Percentiles rank a stretch among this genome's conserved stretches.
These are phyloP conservation scores for Saururus chinensis DNA, from an alignment of 164 flowering plant genomes.

Conservation along the genomic window DNA sequence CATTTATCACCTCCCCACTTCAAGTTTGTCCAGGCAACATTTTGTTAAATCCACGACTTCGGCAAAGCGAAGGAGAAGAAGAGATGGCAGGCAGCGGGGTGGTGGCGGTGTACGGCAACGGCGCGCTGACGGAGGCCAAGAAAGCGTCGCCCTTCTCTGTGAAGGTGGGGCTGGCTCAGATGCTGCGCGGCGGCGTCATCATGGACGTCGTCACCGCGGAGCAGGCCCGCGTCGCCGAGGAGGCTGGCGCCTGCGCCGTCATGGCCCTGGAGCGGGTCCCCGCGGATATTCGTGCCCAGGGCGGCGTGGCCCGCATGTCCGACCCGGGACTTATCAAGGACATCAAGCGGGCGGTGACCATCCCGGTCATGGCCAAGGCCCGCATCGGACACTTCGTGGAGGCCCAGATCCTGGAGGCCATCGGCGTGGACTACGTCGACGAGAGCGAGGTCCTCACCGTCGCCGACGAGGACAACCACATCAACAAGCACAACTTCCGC, in stretches of 20 bases:
- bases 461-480: slow-evolving; percentile 26
- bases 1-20: not conserved
- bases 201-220: slow-evolving; percentile 34
- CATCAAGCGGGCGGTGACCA: slow-evolving; percentile 25
- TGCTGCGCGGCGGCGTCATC: slow-evolving; percentile 36
- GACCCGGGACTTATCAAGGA: slow-evolving; percentile 31
- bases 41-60: no score
- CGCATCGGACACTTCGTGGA: slow-evolving; percentile 29
- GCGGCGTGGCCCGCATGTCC: slow-evolving; percentile 33
- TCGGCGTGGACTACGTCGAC: slow-evolving; percentile 25
- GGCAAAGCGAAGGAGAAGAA: not conserved
- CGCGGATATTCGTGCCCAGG: slow-evolving; percentile 27
- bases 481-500: slow-evolving; percentile 27
- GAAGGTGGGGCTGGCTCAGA: slow-evolving; percentile 28
- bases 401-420: slow-evolving; percentile 24
- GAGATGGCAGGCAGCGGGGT: slow-evolving; percentile 26
- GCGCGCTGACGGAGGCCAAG: slow-evolving; percentile 24
- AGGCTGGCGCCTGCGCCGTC: slow-evolving; percentile 36
- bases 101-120: slow-evolving; percentile 24
- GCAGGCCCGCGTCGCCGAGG: slow-evolving; percentile 32
- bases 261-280: slow-evolving; percentile 32
- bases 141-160: slow-evolving; percentile 22
- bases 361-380: slow-evolving; percentile 31
- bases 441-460: slow-evolving; percentile 26
- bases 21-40: no score